Base-by-base conservation (phyloP, 2,329 filamentous ascomycete genomes). In the Magnaporthiopsis rhizophila region DNA sequence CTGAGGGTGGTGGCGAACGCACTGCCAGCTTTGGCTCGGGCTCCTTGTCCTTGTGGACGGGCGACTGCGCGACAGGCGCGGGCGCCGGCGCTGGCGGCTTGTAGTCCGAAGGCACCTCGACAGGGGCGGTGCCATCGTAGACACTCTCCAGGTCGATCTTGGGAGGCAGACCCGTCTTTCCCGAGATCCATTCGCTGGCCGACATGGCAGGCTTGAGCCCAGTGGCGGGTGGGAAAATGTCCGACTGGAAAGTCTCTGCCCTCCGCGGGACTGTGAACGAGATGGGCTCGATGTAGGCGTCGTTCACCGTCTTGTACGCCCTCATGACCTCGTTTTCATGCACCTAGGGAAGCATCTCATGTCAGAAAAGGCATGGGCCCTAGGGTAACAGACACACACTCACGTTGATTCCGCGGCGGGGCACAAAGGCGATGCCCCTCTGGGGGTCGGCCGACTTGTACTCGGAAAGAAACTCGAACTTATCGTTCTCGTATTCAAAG, bases 401-500 rank as follows among this genome's bases (percentile, higher is more conserved):
- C 74, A 90, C 89, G 75, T 97, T 97, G 71, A 99, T 90, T 68
- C 94, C 95, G 68, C 95, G 91, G 78, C 96, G 94, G 63, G 95
- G 95, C 74, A 98, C 78, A 77, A 99, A 98, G 45, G 92, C 95
- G 71, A 99, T 84, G 71, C 95, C 95, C 74, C 95, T 87, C 79
- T 99, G 95, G 38, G 95, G 94, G 69, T 99, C 95, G 56, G 83
- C 81, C n/a, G 95, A 98, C 79, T 97, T 97, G 84, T 98, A 95
- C 76, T 98, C 94, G 68, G 92, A 96, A 64, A 99, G 81, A 77
- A 91, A 97, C 78, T 99, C 94, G 74, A 99, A 97, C 78, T 97
- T 97, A 83, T 98, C 94, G 78, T 98, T 96, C 74, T 96, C 91
- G 73, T 96, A 96, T 78, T 99, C 95, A 76, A 91, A 99, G 83